Evolutionary conservation across 257 asterid genomes (phyloP).

Genomic region (Nyctanthes arbortristis): DNA sequence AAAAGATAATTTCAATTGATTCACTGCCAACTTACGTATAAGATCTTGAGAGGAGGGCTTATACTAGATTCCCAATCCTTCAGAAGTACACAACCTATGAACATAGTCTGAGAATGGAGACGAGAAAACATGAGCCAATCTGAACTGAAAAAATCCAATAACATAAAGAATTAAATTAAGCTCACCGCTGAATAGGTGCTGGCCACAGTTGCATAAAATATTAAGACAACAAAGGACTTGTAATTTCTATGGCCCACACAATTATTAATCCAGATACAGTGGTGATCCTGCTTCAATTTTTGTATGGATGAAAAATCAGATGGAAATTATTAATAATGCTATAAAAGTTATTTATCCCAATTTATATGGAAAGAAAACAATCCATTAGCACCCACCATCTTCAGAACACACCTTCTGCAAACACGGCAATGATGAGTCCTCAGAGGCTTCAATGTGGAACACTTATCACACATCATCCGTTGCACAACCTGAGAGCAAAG

Average conservation of each 20-base stretch:
- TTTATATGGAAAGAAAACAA: background rate
- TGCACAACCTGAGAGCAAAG: conserved; percentile 37
- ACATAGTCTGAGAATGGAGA: conserved; percentile 46
- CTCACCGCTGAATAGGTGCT: conserved; percentile 66
- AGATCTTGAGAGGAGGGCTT: conserved; percentile 40
- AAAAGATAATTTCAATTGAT: conserved; percentile 3
- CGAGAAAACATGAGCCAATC: conserved; percentile 5
- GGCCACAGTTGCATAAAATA: conserved; percentile 72
- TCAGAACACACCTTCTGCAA: conserved; percentile 88
- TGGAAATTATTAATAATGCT: background rate
- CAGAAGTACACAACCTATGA: conserved; percentile 40
- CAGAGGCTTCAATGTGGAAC: conserved; percentile 77
- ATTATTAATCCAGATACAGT: conserved; percentile 88
- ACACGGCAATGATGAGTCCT: conserved; percentile 97
- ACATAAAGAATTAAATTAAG: conserved; percentile 13
- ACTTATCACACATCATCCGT: conserved; percentile 63
- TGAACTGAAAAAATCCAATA: conserved; percentile 8
- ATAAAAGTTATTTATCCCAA: conserved; percentile 10
- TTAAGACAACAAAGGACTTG: conserved; percentile 65
- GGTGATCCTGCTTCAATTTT: conserved; percentile 73
- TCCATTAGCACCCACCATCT: conserved; percentile 70
- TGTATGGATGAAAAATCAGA: background rate
- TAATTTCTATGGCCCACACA: conserved; percentile 90
- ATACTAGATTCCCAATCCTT: conserved; percentile 47
- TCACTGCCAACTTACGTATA: conserved; percentile 55